Conservation (phyloP, 371 early-diverging fungal species). For the Mucor racemosus region DNA sequence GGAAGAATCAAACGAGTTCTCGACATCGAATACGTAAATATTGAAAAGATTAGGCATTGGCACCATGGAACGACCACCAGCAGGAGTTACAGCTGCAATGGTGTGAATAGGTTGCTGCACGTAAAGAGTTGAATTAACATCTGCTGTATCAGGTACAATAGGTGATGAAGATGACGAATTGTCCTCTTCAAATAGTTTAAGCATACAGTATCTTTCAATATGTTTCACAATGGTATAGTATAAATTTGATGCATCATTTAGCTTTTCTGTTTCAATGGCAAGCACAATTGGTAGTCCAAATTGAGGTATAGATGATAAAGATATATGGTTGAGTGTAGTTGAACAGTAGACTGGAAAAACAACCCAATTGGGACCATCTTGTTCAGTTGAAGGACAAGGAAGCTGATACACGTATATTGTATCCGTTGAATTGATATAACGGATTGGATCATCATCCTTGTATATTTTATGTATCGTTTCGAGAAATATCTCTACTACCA, state of each 20-base stretch:
- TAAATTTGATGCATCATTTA: constrained; percentile 13
- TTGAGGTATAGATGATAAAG: neutral
- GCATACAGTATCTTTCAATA: constrained; percentile 32
- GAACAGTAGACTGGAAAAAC: constrained; percentile 46
- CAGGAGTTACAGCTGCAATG: constrained; percentile 44
- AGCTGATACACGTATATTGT: constrained; percentile 63
- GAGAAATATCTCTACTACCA: constrained; percentile 58
- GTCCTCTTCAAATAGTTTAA: constrained; percentile 14
- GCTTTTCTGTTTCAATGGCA: constrained; percentile 26
- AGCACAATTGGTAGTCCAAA: constrained; percentile 44
- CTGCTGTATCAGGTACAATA: neutral
- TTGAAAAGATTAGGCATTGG: constrained; percentile 41
- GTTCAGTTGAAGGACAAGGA: constrained; percentile 29
- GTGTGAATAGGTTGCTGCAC: constrained; percentile 35
- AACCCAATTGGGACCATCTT: constrained; percentile 20
- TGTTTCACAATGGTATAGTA: constrained; percentile 30
- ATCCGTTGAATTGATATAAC: constrained; percentile 54
- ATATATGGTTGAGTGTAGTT: neutral
- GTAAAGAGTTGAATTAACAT: neutral
- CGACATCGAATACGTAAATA: constrained; percentile 32
- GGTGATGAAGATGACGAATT: neutral
- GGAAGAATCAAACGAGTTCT: constrained; percentile 20
- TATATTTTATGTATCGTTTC: constrained; percentile 61
- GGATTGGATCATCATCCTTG: constrained; percentile 52
- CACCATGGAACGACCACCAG: constrained; percentile 36